phyloP scores from a whole-genome alignment of 2,329 filamentous ascomycete genomes.

The Cyphellophora attinorum region DNA sequence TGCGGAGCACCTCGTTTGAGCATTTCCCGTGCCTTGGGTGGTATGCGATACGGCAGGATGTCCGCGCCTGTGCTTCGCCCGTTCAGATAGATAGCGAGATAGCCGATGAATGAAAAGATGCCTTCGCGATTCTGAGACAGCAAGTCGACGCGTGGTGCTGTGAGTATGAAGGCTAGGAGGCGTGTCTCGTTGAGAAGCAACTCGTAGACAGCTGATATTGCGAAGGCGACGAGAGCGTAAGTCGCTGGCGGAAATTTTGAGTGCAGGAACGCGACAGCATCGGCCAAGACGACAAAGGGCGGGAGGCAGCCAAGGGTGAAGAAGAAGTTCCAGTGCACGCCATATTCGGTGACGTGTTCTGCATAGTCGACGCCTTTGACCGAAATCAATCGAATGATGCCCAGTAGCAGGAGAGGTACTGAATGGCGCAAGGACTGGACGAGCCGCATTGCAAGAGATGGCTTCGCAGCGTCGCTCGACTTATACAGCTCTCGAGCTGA shows the following conservation, averaged over 20 bases:
- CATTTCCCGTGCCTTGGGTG: too few species aligned
- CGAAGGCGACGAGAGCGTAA: conserved; percentile 63
- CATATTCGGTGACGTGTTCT: conserved; percentile 94
- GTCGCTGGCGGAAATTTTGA: conserved; percentile 32
- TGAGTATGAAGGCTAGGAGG: conserved; percentile 75
- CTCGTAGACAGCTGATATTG: conserved; percentile 64
- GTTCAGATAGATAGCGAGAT: conserved; percentile 86
- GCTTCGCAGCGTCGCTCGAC: conserved; percentile 20
- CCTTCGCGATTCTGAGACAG: conserved; percentile 89
- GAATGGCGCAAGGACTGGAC: conserved; percentile 65
- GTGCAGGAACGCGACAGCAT: conserved; percentile 58
- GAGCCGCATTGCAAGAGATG: conserved; percentile 46
- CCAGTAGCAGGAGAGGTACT: conserved; percentile 69
- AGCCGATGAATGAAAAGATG: conserved; percentile 88
- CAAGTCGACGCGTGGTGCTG: conserved; percentile 65
- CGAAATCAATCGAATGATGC: conserved; percentile 69
- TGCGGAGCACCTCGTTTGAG: conserved; percentile 3
- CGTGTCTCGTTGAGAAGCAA: conserved; percentile 62
- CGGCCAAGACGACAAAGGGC: conserved; percentile 76
- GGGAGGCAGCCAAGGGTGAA: conserved; percentile 86
- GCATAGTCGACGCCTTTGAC: conserved; percentile 95
- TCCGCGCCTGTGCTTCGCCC: conserved; percentile 77
- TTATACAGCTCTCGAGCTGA: conserved; percentile 59
- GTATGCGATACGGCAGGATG: conserved; percentile 49
- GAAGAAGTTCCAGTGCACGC: conserved; percentile 99